A percentile compares a stretch with the other conserved stretches of the same genome.
These are phyloP conservation scores for Lipomyces starkeyi DNA, from an alignment of 805 yeast genomes.

Conservation along the genomic window DNA sequence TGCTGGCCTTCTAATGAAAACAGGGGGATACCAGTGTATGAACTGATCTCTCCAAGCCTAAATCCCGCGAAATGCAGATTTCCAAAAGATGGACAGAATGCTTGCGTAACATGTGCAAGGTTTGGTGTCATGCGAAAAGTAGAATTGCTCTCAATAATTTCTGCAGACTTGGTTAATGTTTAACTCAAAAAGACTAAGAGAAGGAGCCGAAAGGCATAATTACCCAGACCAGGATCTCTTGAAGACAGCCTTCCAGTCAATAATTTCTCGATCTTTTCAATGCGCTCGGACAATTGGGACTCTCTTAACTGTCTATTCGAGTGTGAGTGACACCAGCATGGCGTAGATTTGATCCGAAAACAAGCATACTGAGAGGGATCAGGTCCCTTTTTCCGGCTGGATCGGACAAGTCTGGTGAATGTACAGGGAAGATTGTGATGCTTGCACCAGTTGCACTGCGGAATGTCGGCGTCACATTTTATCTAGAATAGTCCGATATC, in stretches of 20 bases:
- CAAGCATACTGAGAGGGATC: too few relatives aligned
- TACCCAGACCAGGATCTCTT: too few relatives aligned
- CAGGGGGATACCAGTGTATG: background rate
- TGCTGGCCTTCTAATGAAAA: background rate
- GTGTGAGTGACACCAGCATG: too few relatives aligned
- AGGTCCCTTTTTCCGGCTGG: too few relatives aligned
- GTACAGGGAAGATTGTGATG: background rate
- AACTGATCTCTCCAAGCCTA: background rate
- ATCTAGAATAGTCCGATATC: too few relatives aligned
- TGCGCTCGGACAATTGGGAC: too few relatives aligned
- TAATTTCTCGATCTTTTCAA: background rate
- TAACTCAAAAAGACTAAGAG: too few relatives aligned
- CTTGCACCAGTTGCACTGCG: background rate
- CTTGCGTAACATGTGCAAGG: background rate
- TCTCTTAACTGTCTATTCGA: too few relatives aligned
- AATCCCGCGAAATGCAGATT: background rate
- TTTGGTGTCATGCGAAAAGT: background rate
- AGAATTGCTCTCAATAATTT: background rate
- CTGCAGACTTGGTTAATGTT: background rate
- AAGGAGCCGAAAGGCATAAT: background rate
- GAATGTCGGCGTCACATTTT: background rate
- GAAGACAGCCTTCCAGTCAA: background rate
- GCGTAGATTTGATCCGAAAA: background rate
- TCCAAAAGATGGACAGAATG: background rate
- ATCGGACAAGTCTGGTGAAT: too few relatives aligned